A percentile compares a stretch with the other conserved stretches of the same genome.
phyloP scores from a whole-genome alignment of 1,284 basidiomycete genomes.

The Takashimella koratensis region DNA sequence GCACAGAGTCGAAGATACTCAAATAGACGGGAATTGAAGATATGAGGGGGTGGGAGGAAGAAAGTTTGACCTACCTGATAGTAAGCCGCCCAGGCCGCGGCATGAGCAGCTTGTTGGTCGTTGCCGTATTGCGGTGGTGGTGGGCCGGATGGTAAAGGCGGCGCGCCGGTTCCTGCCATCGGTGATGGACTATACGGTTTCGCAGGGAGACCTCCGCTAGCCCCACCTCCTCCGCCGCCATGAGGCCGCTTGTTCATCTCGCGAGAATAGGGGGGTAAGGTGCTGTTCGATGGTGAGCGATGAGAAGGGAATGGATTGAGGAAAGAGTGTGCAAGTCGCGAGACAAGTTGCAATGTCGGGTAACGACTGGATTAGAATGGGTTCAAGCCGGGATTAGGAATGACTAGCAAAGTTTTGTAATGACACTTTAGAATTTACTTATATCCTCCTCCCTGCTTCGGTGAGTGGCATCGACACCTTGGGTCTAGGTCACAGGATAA shows the following conservation, averaged over 20 bases:
- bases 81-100: slow-evolving; percentile 47
- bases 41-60: not conserved
- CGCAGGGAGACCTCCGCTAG: slow-evolving; percentile 20
- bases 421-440: too few relatives aligned
- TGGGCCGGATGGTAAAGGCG: slow-evolving; percentile 42
- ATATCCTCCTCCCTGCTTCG: too few relatives aligned
- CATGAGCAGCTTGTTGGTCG: slow-evolving; percentile 32
- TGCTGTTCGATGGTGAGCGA: not conserved
- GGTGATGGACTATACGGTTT: slow-evolving; percentile 49
- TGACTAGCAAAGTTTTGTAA: too few relatives aligned
- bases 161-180: slow-evolving; percentile 23
- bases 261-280: not conserved
- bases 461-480: too few relatives aligned
- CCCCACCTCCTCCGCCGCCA: slow-evolving; percentile 4
- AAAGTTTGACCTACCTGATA: slow-evolving; percentile 39
- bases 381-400: too few relatives aligned
- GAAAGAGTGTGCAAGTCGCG: too few relatives aligned
- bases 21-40: not conserved
- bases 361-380: too few relatives aligned
- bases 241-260: slow-evolving; percentile 37
- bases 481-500: too few relatives aligned
- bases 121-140: slow-evolving; percentile 31
- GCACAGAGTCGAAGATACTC: not conserved
- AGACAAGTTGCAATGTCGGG: too few relatives aligned
- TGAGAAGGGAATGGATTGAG: not conserved